Evolutionary conservation across 2,329 filamentous ascomycete genomes (phyloP), one percentile per base, ranked within the genome.

Genomic region (Talaromyces funiculosus): DNA sequence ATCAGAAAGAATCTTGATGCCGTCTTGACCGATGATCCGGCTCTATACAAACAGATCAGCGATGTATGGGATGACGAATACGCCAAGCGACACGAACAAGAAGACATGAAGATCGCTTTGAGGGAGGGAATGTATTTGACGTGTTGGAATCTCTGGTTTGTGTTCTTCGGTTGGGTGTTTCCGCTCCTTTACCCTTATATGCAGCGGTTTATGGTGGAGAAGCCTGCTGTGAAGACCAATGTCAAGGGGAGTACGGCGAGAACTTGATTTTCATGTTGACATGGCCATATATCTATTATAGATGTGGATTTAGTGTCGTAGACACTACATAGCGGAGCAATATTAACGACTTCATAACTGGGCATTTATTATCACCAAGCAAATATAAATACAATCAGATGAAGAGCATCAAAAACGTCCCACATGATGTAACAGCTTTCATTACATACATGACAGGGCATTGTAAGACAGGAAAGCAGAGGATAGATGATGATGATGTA

Each of bases 21-120:
- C 0, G 88, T 96, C 4, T 86, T 96, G 57, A 96, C 92, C 0
- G 92, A 97, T 69, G 86, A 96, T 66, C 90, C 90, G 1, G 82
- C 82, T 69, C 6, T 37, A 18, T 63, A 53, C 20, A 56, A 51
- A 9, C 42, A 38, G 4, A 59, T 64, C 7, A 43, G 49, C 47
- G 61, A 64, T 9, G 22, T 14, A 12, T 63, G 63, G 60, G 55
- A 57, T 16, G 55, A 53, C 20, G 43, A 38, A 12, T 53, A 57
- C 12, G 40, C 37, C 3, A 12, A 59, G 8, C 5, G 16, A 1
- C 43, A 53, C 18, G 53, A 62, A 18, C 3, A 35, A 14, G 55
- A 57, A 6, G 56, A 62, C 18, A 61, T 60, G 18, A 53, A 38
- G 9, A 33, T 64, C 14, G 58, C 56, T 24, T 6, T 62, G 10